phyloP scores from a whole-genome alignment of 805 yeast species.

The Kuraishia ogatae region DNA sequence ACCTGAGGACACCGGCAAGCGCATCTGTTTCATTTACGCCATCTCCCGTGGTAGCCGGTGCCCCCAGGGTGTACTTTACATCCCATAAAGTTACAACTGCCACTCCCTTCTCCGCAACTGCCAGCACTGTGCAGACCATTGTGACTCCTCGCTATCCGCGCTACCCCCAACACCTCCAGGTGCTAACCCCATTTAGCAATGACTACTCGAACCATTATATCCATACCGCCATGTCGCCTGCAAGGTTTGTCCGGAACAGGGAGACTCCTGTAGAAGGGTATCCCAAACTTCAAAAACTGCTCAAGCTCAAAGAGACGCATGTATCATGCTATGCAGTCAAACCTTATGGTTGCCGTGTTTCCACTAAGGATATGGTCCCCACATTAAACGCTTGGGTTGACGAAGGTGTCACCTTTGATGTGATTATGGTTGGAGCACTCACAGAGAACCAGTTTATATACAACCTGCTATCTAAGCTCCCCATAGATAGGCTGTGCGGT shows the following conservation, averaged over 20 bases:
- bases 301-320: slow-evolving; percentile 56
- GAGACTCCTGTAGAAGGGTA: slow-evolving; percentile 71
- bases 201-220: slow-evolving; percentile 68
- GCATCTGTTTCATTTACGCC: not conserved
- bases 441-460: slow-evolving; percentile 64
- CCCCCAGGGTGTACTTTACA: not conserved
- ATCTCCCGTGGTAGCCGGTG: not conserved
- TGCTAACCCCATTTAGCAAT: slow-evolving; percentile 31
- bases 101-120: too few relatives aligned
- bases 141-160: not conserved
- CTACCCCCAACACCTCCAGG: not conserved
- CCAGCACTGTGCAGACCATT: too few relatives aligned
- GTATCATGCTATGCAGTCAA: slow-evolving; percentile 40
- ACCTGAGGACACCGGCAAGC: not conserved
- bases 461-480: slow-evolving; percentile 54
- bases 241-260: slow-evolving; percentile 54
- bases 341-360: slow-evolving; percentile 59
- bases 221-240: slow-evolving; percentile 56
- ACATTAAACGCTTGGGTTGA: slow-evolving; percentile 56
- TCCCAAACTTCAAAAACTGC: slow-evolving; percentile 68
- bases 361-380: slow-evolving; percentile 43
- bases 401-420: slow-evolving; percentile 66
- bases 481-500: slow-evolving; percentile 65
- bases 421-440: slow-evolving; percentile 85
- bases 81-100: too few relatives aligned